Evolutionary conservation across 495 filamentous ascomycete genomes (phyloP), one percentile per base, ranked within the genome.

Genomic region (Aspergillus homomorphus): DNA sequence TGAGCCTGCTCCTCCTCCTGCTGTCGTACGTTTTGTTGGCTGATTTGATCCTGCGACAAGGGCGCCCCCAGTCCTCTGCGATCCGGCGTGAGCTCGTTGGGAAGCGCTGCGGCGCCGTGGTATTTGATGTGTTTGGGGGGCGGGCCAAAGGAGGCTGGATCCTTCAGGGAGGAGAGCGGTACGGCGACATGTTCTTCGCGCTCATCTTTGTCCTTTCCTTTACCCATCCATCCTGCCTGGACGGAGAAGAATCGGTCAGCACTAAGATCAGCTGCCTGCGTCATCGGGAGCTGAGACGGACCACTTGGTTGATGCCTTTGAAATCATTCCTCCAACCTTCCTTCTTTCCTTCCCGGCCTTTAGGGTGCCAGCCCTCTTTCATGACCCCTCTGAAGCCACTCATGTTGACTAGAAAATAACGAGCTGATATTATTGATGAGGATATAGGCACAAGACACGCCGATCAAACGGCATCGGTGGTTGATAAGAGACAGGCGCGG

Each of bases 121-220:
- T 79, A 84, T 44, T 79, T 80, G 64, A 80, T 69, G 60, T 83
- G 80, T 61, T 87, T 96, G 4, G 93, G 93, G 20, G 93, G 93
- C 33, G 93, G 90, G 3, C 83, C 91, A 69, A 98, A 97, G 14
- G 86, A 81, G 0, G 84, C 69, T 1, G 94, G 93, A 69, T 98
- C 94, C 65, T 87, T 87, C 19, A 98, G 78, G 2, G 87, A 79
- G 4, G 85, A 81, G n/a, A 96, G 69, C 2, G 94, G 93, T 5
- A 78, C 75, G 18, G 90, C 84, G 61, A 82, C 74, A 65, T 88
- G 80, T 3, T 80, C 69, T 58, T 62, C 64, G 18, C 65, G 63
- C 42, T 57, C 56, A 53, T 71, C 69, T 9, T 71, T 50, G 44
- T 78, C 69, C 56, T 80, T 82, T 33, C 80, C 79, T 57, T 82